Base-by-base conservation (phyloP, 306 rosid genomes). In the Begonia fuchsioides region DNA sequence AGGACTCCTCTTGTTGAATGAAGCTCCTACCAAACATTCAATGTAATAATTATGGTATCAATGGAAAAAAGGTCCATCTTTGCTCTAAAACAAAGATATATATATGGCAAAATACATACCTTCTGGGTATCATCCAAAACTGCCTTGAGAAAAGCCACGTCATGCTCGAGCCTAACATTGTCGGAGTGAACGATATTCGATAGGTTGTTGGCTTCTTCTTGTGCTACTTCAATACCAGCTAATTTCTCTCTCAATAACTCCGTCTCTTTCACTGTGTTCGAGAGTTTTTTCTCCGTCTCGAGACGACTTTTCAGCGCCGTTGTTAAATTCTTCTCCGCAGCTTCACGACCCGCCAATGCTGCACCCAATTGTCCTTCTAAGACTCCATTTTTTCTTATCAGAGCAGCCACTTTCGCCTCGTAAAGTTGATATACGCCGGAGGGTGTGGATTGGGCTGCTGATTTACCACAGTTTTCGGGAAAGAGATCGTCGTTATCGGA, bases 111-210 rank as follows among this genome's bases (percentile, higher is more conserved):
- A 50, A 35, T 71, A 90, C 95, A 35, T 71, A 90, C 95, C 95
- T 90, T 85, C 58, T 85, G 98, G 12, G 95, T 90, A 63, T 90
- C 98, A 50, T 90, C 98, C 55, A 81, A 79, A 53, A 90, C 77
- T 35, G 95, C 98, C 76, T 90, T 90, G 76, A 90, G 95, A 58
- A 90, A 90, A 59, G 98, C 98, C 72, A 90, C 95, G 44, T 90
- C 98, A 49, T 81, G 98, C 67, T 90, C 98, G 12, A 90, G 95
- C 67, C 95, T 72, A 12, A 84, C 92, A 50, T 90, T 90, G 79
- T 90, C 95, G 15, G 92, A 86, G 47, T 90, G 95, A 56, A 84
- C 95, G 44, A 81, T 76, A 57, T 70, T 84, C 2, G 97, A 90
- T 45, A 84, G 76, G 71, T 70, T 81, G 63, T 61, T 81, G 17